Evolutionary conservation across 129 eudicot species (phyloP).

Genomic region (Deinandra increscens): DNA sequence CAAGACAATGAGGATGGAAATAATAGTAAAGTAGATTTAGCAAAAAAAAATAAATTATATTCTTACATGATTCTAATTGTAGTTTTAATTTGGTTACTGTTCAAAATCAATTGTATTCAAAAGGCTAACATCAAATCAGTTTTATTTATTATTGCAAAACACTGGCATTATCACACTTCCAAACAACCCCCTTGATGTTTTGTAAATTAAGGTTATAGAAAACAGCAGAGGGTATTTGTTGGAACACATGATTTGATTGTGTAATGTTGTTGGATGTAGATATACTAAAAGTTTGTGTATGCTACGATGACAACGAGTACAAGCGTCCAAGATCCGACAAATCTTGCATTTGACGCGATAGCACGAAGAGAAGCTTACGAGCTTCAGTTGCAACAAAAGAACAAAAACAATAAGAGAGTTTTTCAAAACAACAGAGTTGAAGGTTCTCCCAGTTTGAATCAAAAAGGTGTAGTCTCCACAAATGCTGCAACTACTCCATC

Average conservation of each 20-base stretch:
- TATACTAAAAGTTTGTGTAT: not conserved
- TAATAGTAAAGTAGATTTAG: no score
- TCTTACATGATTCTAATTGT: no score
- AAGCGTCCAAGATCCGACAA: slow-evolving; percentile 44
- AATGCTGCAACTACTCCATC: slow-evolving; percentile 32
- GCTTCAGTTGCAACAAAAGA: slow-evolving; percentile 41
- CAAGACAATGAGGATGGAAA: no score
- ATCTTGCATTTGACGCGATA: slow-evolving; percentile 60
- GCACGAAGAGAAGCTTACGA: slow-evolving; percentile 67
- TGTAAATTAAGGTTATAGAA: not conserved
- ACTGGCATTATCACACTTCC: not conserved
- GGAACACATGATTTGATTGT: not conserved
- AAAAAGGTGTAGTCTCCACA: not conserved
- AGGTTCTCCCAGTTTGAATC: slow-evolving; percentile 14
- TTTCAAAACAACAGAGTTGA: slow-evolving; percentile 22
- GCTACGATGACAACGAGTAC: slow-evolving; percentile 30
- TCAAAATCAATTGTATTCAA: no score
- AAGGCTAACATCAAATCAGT: no score
- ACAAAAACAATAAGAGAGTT: slow-evolving; percentile 41
- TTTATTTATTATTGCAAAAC: not conserved
- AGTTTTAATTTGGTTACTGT: no score
- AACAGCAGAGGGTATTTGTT: not conserved
- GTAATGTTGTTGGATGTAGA: slow-evolving; percentile 20
- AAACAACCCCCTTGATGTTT: not conserved
- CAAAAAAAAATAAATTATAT: no score